phyloP scores from a whole-genome alignment of 176 grass and related monocot species.

The Poa pratensis region DNA sequence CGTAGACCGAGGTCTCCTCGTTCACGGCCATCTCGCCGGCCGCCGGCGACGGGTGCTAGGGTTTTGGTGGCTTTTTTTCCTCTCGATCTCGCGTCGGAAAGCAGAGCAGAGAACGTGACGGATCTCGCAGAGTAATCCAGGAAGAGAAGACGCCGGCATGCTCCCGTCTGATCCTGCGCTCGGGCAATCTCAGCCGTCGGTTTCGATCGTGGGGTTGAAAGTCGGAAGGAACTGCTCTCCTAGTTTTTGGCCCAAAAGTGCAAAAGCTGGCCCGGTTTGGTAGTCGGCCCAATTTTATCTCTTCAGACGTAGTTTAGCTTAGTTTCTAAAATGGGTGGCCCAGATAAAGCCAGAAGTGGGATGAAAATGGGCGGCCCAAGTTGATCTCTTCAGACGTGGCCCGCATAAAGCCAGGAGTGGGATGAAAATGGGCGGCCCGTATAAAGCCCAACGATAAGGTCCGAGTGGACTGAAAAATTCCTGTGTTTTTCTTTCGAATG shows the following conservation, averaged over 20 bases:
- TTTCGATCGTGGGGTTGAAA: neutral
- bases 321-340: neutral
- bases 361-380: neutral
- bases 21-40: conserved; percentile 63
- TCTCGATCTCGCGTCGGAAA: neutral
- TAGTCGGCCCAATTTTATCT: neutral
- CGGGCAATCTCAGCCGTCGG: conserved; percentile 18
- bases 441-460: too few species aligned
- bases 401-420: neutral
- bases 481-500: too few species aligned
- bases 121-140: conserved; percentile 33
- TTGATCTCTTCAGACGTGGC: neutral
- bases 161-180: neutral
- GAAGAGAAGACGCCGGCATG: neutral
- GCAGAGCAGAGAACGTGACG: neutral
- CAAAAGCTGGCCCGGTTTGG: neutral
- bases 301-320: neutral
- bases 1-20: conserved; percentile 82
- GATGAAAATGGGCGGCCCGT: neutral
- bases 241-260: neutral
- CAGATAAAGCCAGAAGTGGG: neutral
- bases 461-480: too few species aligned
- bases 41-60: conserved; percentile 42
- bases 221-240: neutral
- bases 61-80: conserved; percentile 40